Conservation (phyloP, 2,329 filamentous ascomycete species). For the Mycosphaerella sp. region DNA sequence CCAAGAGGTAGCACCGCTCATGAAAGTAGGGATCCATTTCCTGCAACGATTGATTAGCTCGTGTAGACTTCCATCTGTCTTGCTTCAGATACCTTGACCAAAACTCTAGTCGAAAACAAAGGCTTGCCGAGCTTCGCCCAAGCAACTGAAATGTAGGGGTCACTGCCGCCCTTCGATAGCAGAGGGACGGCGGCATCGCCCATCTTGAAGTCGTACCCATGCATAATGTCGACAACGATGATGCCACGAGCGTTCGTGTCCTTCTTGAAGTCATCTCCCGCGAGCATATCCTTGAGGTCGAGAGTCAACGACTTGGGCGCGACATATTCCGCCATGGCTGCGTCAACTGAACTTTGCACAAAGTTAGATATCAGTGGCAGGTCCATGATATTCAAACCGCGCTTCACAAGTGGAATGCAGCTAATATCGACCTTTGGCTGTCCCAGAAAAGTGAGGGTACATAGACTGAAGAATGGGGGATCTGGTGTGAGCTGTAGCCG, state of each 20-base stretch:
- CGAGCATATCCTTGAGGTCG: slow-evolving; percentile 69
- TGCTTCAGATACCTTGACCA: slow-evolving; percentile 38
- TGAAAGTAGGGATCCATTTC: slow-evolving; percentile 66
- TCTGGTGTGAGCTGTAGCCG: slow-evolving; percentile 68
- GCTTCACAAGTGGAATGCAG: slow-evolving; percentile 63
- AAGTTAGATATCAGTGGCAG: slow-evolving; percentile 68
- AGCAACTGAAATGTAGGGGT: slow-evolving; percentile 64
- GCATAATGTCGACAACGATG: slow-evolving; percentile 59
- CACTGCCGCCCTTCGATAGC: slow-evolving; percentile 52
- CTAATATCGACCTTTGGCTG: slow-evolving; percentile 66
- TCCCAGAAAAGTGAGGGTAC: slow-evolving; percentile 66
- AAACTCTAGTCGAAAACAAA: slow-evolving; percentile 59
- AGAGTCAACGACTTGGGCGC: slow-evolving; percentile 68
- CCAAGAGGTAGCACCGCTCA: slow-evolving; percentile 62
- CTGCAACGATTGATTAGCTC: background rate
- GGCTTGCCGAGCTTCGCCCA: slow-evolving; percentile 74
- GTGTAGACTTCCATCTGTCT: background rate
- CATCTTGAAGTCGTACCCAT: slow-evolving; percentile 63
- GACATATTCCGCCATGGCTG: slow-evolving; percentile 67
- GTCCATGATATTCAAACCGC: slow-evolving; percentile 67
- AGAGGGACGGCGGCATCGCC: slow-evolving; percentile 59
- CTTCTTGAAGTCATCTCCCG: slow-evolving; percentile 73
- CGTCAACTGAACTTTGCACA: slow-evolving; percentile 66
- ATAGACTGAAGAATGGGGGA: slow-evolving; percentile 69
- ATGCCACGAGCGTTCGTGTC: slow-evolving; percentile 61